These are phyloP conservation scores for Alectoria sarmentosa DNA, from an alignment of 495 filamentous ascomycete genomes.

Conservation along the genomic window DNA sequence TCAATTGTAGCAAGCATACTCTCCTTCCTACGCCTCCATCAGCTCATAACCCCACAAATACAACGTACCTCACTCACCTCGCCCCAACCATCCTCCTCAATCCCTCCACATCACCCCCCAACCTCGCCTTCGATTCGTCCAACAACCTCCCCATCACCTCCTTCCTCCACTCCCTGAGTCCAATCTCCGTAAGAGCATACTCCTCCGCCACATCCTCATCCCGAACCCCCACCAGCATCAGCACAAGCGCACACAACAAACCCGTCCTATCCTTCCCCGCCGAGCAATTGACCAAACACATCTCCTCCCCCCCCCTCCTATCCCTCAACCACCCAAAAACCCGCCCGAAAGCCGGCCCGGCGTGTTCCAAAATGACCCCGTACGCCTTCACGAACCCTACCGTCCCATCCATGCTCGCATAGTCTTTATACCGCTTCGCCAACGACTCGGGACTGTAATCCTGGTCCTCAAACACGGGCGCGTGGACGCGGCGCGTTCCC, in stretches of 20 bases:
- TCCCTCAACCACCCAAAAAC: slow-evolving; percentile 34
- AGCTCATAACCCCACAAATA: background rate
- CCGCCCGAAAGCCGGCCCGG: too few relatives aligned
- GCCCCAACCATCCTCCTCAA: slow-evolving; percentile 24
- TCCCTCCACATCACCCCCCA: slow-evolving; percentile 34
- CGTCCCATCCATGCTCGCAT: slow-evolving; percentile 39
- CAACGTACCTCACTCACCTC: background rate
- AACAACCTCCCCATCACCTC: slow-evolving; percentile 35
- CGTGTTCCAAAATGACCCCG: slow-evolving; percentile 37
- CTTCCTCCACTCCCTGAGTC: slow-evolving; percentile 38
- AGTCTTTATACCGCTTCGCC: slow-evolving; percentile 42
- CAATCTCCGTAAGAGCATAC: slow-evolving; percentile 52
- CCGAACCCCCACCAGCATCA: slow-evolving; percentile 34
- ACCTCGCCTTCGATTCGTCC: too few relatives aligned
- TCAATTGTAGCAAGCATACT: slow-evolving; percentile 48
- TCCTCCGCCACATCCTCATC: slow-evolving; percentile 36
- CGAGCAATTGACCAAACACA: slow-evolving; percentile 52
- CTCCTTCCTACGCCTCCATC: slow-evolving; percentile 35
- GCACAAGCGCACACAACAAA: slow-evolving; percentile 51
- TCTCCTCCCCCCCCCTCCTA: slow-evolving; percentile 24
- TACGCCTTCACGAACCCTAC: slow-evolving; percentile 51
- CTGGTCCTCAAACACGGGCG: slow-evolving; percentile 49
- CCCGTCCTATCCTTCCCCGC: slow-evolving; percentile 58
- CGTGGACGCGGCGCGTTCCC: too few relatives aligned
- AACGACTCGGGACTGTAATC: slow-evolving; percentile 50